Percentiles rank a stretch among this genome's conserved stretches.
Conservation (phyloP, 768 basidiomycete genomes). For the Daedaleopsis sinensis region DNA sequence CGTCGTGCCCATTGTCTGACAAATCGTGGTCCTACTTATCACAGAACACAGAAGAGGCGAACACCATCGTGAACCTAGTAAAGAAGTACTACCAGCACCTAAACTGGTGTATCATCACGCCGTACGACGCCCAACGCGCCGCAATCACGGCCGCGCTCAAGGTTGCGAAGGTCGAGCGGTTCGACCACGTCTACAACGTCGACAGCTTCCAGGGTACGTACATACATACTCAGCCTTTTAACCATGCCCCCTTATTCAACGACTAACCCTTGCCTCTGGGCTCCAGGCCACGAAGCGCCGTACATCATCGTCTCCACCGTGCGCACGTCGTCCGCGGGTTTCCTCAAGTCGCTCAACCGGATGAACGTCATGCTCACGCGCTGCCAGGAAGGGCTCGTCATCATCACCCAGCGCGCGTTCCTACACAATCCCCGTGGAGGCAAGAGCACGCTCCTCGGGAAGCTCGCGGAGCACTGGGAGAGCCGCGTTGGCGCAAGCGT, state of each 20-base stretch:
- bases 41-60: slow-evolving; percentile 47
- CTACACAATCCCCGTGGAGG: slow-evolving; percentile 24
- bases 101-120: slow-evolving; percentile 53
- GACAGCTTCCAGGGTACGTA: slow-evolving; percentile 56
- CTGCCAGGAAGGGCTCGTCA: slow-evolving; percentile 48
- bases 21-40: background rate
- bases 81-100: slow-evolving; percentile 40
- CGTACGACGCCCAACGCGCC: slow-evolving; percentile 56
- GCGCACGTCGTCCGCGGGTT: slow-evolving; percentile 47
- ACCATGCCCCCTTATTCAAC: background rate
- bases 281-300: slow-evolving; percentile 57
- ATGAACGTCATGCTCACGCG: slow-evolving; percentile 55
- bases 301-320: too few species aligned
- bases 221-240: background rate
- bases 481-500: slow-evolving; percentile 13
- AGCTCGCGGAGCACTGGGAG: slow-evolving; percentile 34
- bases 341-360: slow-evolving; percentile 46
- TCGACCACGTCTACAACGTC: slow-evolving; percentile 52
- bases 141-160: slow-evolving; percentile 42
- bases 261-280: background rate
- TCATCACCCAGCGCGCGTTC: slow-evolving; percentile 50
- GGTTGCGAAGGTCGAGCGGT: slow-evolving; percentile 33
- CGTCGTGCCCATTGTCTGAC: background rate
- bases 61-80: slow-evolving; percentile 45
- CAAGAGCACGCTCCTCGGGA: slow-evolving; percentile 45